Base-by-base conservation (phyloP, 352 stramenopile species). In the Globisporangium parvum region DNA sequence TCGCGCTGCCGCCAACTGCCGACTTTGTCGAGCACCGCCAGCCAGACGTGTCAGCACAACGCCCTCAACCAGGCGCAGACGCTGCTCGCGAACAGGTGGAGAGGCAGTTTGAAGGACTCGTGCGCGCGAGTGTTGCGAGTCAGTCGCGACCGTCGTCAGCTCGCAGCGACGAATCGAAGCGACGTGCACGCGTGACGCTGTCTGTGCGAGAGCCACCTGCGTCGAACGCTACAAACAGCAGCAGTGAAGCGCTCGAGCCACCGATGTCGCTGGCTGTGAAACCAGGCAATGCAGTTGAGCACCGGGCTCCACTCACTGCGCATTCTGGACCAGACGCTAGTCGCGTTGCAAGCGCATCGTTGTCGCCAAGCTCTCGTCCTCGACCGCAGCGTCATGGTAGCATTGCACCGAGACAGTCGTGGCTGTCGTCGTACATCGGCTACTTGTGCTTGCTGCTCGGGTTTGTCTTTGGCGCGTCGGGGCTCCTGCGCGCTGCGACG, bases 391-490 rank as follows among this genome's bases (percentile, higher is more conserved):
- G 18, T 12, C 47, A 3, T 41, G 21, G 5, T 11, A 24, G 31
- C 14, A 9, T 12, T 45, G 24, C 39, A 55, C 28, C 50, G 10
- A 66, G 56, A 35, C 53, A 51, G 3, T 53, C 63, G 35, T 67
- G 76, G 49, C 28, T 51, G 17, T 57, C 20, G 35, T 71, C 59
- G 8, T 67, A 73, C 57, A 47, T 67, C 5, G 68, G 71, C 5
- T 74, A 61, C 12, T 65, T 83, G 39, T 50, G 52, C 26, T 20
- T 90, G 37, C 46, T 73, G 24, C 55, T 88, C 12, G 67, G 66
- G 4, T 67, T 66, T 21, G 52, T 85, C 21, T 89, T 89, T 40
- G 75, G 77, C 35, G 51, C 72, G 1, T 73, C 69, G 48, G 81
- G 81, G 2, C 50, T 88, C 11, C 62, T 88, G 15, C 66, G 66